phyloP scores from a whole-genome alignment of 805 yeast species.

The Kodamaea kakaduensis region DNA sequence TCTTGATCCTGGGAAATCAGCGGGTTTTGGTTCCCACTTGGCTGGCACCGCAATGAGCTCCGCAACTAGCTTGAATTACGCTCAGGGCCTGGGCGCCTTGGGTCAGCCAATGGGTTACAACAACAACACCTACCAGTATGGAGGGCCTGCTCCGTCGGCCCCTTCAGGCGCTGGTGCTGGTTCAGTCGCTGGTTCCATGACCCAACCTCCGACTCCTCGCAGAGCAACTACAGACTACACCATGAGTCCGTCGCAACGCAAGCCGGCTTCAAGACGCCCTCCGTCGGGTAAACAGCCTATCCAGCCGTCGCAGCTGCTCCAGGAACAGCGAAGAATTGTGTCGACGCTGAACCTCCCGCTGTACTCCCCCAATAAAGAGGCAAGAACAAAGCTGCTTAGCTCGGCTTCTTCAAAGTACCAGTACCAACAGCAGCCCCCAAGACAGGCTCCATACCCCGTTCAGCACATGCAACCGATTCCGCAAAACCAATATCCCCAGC shows the following conservation, averaged over 20 bases:
- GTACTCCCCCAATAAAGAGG: slow-evolving; percentile 4
- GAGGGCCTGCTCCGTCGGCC: too few species aligned
- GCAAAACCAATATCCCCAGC: slow-evolving; percentile 10
- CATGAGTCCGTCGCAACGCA: slow-evolving; percentile 4
- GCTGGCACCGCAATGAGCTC: too few species aligned
- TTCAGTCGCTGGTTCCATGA: too few species aligned
- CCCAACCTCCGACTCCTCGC: background rate
- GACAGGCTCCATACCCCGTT: slow-evolving; percentile 7
- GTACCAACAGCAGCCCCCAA: slow-evolving; percentile 6
- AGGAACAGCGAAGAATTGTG: slow-evolving; percentile 8
- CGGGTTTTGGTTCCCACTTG: too few species aligned
- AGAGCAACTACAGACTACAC: background rate
- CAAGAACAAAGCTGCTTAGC: slow-evolving; percentile 29
- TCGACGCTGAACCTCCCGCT: slow-evolving; percentile 8
- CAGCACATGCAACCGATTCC: slow-evolving; percentile 5
- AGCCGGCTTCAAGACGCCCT: slow-evolving; percentile 5
- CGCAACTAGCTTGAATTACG: too few species aligned
- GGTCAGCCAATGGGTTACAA: too few species aligned
- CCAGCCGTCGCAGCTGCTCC: slow-evolving; percentile 1
- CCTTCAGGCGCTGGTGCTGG: too few species aligned
- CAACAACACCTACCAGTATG: too few species aligned
- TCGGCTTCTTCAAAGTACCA: slow-evolving; percentile 17
- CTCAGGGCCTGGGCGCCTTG: too few species aligned
- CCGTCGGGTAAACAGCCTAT: slow-evolving; percentile 4
- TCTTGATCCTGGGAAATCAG: slow-evolving; percentile 5